These are phyloP conservation scores for Colletotrichum chrysophilum DNA, from an alignment of 2,329 filamentous ascomycete genomes.

Conservation along the genomic window DNA sequence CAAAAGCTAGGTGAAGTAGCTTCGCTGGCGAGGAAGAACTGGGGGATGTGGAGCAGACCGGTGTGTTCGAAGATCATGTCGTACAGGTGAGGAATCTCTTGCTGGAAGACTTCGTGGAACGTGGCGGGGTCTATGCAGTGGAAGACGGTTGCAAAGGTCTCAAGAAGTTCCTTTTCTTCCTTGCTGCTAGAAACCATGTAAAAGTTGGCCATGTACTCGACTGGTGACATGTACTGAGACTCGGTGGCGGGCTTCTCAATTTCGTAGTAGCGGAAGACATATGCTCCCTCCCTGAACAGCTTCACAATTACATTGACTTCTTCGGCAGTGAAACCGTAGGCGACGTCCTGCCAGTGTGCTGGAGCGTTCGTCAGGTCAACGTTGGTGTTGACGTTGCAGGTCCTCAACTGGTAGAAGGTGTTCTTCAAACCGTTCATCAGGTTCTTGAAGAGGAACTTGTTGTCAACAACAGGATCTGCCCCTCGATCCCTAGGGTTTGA, in stretches of 20 bases:
- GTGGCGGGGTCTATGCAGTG: constrained; percentile 98
- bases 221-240: constrained; percentile 77
- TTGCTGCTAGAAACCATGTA: constrained; percentile 94
- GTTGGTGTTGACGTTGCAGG: constrained; percentile 74
- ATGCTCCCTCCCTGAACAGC: constrained; percentile 93
- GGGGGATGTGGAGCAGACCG: constrained; percentile 89
- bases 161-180: constrained; percentile 95
- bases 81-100: constrained; percentile 95
- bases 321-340: constrained; percentile 95
- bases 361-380: constrained; percentile 83
- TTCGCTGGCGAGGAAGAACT: constrained; percentile 98
- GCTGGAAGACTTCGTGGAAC: constrained; percentile 98
- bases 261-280: constrained; percentile 96
- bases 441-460: constrained; percentile 98
- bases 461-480: constrained; percentile 90
- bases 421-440: constrained; percentile 95
- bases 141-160: constrained; percentile 98
- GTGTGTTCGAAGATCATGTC: constrained; percentile 98
- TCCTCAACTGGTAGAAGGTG: constrained; percentile 92
- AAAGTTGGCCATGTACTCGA: constrained; percentile 92
- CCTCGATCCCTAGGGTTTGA: constrained; percentile 89
- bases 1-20: constrained; percentile 97
- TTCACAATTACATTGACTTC: constrained; percentile 97
- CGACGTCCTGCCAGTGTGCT: constrained; percentile 92
- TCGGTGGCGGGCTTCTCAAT: constrained; percentile 80